Percentiles rank a stretch among this genome's conserved stretches.
Conservation (phyloP, 352 stramenopile genomes). For the Globisporangium cylindrosporum region DNA sequence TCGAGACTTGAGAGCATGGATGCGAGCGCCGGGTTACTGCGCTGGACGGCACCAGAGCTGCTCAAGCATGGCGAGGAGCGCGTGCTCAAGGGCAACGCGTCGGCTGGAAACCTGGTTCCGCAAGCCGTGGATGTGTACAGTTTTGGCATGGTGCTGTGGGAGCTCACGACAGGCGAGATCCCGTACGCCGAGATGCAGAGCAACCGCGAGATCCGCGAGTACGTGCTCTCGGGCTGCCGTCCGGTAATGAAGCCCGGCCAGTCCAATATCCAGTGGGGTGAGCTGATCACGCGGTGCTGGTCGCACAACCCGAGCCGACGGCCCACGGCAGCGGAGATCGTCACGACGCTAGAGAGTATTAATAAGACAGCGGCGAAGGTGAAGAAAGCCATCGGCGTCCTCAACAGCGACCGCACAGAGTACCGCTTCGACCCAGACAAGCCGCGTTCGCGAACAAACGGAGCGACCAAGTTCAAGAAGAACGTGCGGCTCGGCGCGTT, state of each 20-base stretch:
- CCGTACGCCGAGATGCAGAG: slow-evolving; percentile 64
- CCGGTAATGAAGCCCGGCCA: slow-evolving; percentile 72
- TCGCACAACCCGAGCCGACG: slow-evolving; percentile 68
- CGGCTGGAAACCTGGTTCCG: slow-evolving; percentile 26
- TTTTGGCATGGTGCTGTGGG: slow-evolving; percentile 87
- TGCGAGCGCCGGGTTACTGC: slow-evolving; percentile 49
- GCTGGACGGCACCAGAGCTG: slow-evolving; percentile 78
- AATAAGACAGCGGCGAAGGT: slow-evolving; percentile 66
- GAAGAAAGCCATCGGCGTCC: slow-evolving; percentile 61
- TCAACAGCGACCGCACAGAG: slow-evolving; percentile 80
- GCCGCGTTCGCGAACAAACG: slow-evolving; percentile 43
- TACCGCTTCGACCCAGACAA: slow-evolving; percentile 69
- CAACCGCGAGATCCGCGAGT: slow-evolving; percentile 73
- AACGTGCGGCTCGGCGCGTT: slow-evolving; percentile 60
- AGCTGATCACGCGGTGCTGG: slow-evolving; percentile 85
- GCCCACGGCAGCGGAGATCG: slow-evolving; percentile 77
- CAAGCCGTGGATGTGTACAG: slow-evolving; percentile 87
- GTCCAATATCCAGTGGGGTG: slow-evolving; percentile 82
- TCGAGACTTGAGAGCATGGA: slow-evolving; percentile 61
- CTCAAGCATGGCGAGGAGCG: slow-evolving; percentile 77
- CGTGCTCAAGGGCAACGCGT: slow-evolving; percentile 44
- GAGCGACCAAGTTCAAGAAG: slow-evolving; percentile 38
- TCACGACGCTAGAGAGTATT: slow-evolving; percentile 75
- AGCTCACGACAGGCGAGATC: slow-evolving; percentile 81
- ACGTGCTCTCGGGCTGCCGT: slow-evolving; percentile 71